Percentiles rank a stretch among this genome's conserved stretches.
These are phyloP conservation scores for Gentiana macrophylla DNA, from an alignment of 257 asterid species.

Conservation along the genomic window DNA sequence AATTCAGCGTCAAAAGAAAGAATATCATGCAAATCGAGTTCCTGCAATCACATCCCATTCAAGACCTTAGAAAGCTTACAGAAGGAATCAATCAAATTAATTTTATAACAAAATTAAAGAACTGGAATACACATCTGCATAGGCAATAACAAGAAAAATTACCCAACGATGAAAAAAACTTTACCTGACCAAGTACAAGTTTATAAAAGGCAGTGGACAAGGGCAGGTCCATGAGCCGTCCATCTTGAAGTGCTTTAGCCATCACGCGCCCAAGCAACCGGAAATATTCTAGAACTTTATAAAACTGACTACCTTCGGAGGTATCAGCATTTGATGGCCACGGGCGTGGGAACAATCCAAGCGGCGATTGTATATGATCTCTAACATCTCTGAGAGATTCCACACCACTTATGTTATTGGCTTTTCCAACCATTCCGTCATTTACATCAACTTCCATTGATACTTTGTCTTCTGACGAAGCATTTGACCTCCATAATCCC, in stretches of 20 bases:
- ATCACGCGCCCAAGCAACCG: conserved; percentile 85
- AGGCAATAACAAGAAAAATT: background rate
- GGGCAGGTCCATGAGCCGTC: conserved; percentile 93
- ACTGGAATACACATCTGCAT: too few species aligned
- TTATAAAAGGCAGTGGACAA: conserved; percentile 77
- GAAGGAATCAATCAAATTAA: background rate
- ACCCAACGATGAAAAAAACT: conserved; percentile 6
- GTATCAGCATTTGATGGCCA: conserved; percentile 65
- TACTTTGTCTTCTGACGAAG: conserved; percentile 20
- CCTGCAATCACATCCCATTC: conserved; percentile 31
- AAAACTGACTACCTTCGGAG: conserved; percentile 55
- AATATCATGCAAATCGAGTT: conserved; percentile 85
- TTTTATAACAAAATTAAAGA: background rate
- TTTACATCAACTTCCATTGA: conserved; percentile 49
- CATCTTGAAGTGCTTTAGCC: conserved; percentile 99
- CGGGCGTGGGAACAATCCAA: conserved; percentile 93
- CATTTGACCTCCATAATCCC: conserved; percentile 80
- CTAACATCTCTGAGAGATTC: conserved; percentile 21
- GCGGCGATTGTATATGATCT: conserved; percentile 65
- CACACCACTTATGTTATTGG: conserved; percentile 6
- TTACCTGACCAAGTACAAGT: conserved; percentile 80
- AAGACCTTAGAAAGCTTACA: background rate
- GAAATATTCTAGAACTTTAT: conserved; percentile 61
- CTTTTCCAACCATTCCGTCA: conserved; percentile 19
- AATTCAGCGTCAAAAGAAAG: conserved; percentile 67